Percentiles rank a stretch among this genome's conserved stretches.
Conservation (phyloP, 768 basidiomycete genomes). For the Suillus americanus region DNA sequence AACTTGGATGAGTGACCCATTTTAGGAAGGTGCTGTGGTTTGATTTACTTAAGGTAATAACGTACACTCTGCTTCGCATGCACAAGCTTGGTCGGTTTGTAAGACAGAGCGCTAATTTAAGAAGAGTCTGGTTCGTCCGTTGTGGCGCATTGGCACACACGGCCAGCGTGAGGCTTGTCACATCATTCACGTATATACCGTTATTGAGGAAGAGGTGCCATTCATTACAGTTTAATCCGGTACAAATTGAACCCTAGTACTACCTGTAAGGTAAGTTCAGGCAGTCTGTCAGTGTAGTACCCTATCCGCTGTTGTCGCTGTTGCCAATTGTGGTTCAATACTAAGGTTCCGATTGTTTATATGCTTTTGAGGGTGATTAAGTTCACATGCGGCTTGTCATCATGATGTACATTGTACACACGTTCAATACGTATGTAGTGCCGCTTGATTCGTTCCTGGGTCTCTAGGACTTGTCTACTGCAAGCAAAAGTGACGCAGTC, state of each 20-base stretch:
- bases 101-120: too few species aligned
- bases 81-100: not conserved
- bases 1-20: conserved; percentile 9
- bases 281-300: not conserved
- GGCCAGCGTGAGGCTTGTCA: not conserved
- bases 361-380: not conserved
- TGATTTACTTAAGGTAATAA: conserved; percentile 3
- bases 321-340: conserved; percentile 6
- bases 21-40: conserved; percentile 35
- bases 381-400: not conserved
- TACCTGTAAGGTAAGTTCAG: too few species aligned
- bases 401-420: not conserved
- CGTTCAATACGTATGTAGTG: not conserved
- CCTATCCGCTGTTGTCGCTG: conserved; percentile 22
- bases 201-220: not conserved
- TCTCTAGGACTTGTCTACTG: not conserved
- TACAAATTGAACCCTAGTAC: not conserved
- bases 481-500: not conserved
- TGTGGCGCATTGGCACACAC: not conserved
- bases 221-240: conserved; percentile 9
- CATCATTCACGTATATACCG: conserved; percentile 1
- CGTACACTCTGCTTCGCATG: not conserved
- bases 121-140: not conserved
- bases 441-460: too few species aligned
- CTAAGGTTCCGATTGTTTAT: not conserved